Base-by-base conservation (phyloP, 2,329 filamentous ascomycete species). In the Cladophialophora carrionii region DNA sequence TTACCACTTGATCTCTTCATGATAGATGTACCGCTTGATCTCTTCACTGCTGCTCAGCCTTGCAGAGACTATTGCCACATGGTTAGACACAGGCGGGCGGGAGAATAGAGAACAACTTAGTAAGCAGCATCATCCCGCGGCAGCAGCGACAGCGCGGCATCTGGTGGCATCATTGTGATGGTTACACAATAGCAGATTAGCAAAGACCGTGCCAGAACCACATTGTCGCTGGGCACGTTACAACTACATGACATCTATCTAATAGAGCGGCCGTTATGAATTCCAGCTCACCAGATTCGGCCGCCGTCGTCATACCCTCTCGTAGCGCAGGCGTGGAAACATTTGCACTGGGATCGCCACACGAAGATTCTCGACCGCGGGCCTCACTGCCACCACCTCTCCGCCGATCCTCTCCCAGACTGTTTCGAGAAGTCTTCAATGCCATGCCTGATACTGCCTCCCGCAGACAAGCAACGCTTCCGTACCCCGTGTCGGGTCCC, bases 381-480 rank as follows among this genome's bases (percentile, higher is more conserved):
- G 54, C 61, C 32, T 43, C 59, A 41, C 69, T 41, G 37, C 37
- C 62, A 62, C 63, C 57, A 48, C 67, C 65, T 43, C 52, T 53
- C 7, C 57, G 31, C 17, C 46, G 48, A 52, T 52, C 57, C 46
- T 60, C 57, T 14, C 69, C 69, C 31, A 64, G 64, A 54, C 68
- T 68, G 5, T 71, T 71, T 41, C 68, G 70, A 32, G 66, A 66
- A 32, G 64, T 66, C 49, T 70, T 72, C 54, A 24, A 43, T 62
- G 56, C 58, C 29, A 62, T 62, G 59, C 43, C 57, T 54, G 57
- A 71, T 56, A 49, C 51, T 57, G 57, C 57, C 24, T 57, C 63
- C 2, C 65, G 61, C 32, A 61, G 61, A 56, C 63, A 68, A 56
- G 62, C 62, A 51, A 68, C 57, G 3, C 49, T 68, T 34, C 67